Conservation (phyloP, 345 rosid genomes). For the Iberis pinnata region DNA sequence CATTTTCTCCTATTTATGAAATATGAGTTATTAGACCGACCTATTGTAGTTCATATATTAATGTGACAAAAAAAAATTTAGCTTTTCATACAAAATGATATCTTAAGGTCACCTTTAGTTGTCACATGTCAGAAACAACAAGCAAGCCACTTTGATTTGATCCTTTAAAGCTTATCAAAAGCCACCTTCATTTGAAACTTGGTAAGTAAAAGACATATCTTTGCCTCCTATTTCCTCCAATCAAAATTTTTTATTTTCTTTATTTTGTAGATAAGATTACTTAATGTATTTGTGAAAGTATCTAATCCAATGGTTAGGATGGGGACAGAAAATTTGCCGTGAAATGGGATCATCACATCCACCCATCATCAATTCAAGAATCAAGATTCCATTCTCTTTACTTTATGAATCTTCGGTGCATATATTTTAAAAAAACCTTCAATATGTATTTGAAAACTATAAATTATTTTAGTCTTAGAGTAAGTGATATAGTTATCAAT, state of each 20-base stretch:
- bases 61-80: not conserved
- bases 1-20: too few species aligned
- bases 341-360: constrained; percentile 27
- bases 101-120: constrained; percentile 16
- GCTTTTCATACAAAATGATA: constrained; percentile 19
- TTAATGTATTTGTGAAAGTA: not conserved
- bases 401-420: constrained; percentile 25
- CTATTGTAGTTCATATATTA: too few species aligned
- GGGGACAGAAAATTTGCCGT: constrained; percentile 27
- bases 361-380: constrained; percentile 19
- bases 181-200: constrained; percentile 18
- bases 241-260: constrained; percentile 10
- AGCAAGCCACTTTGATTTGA: constrained; percentile 17
- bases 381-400: constrained; percentile 6
- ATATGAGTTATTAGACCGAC: too few species aligned
- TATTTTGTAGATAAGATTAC: not conserved
- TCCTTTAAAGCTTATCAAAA: constrained; percentile 21
- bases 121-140: constrained; percentile 26
- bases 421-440: too few species aligned
- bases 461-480: too few species aligned
- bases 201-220: constrained; percentile 16
- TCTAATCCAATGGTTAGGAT: constrained; percentile 17
- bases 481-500: too few species aligned
- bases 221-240: constrained; percentile 29
- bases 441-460: too few species aligned